phyloP scores from a whole-genome alignment of 257 asterid genomes.

The Solanum gracilifrons region DNA sequence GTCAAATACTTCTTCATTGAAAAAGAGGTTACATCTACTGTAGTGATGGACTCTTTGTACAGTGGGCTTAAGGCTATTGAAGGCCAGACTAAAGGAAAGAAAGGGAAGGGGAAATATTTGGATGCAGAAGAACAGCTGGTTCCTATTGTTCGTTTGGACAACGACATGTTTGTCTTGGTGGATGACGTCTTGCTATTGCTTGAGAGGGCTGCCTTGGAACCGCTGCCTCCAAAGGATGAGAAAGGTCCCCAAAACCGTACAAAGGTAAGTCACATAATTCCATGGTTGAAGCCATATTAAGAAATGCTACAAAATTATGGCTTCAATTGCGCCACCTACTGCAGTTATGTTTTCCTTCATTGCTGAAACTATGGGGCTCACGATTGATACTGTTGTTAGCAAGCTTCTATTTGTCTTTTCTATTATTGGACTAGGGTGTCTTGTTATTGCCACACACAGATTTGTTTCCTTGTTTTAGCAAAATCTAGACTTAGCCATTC shows the following conservation, averaged over 20 bases:
- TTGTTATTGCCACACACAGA: background rate
- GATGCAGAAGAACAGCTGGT: constrained; percentile 46
- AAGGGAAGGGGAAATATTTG: constrained; percentile 38
- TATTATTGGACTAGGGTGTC: background rate
- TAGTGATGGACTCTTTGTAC: constrained; percentile 91
- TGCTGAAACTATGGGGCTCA: background rate
- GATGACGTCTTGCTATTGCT: constrained; percentile 80
- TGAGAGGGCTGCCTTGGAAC: constrained; percentile 85
- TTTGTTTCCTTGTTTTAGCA: background rate
- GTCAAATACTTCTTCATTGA: constrained; percentile 86
- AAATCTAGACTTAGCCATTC: background rate
- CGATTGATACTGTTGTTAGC: background rate
- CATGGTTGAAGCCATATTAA: background rate
- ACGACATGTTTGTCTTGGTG: constrained; percentile 61
- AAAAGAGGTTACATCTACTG: constrained; percentile 92
- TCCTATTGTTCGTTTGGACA: constrained; percentile 62
- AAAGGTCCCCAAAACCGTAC: constrained; percentile 94
- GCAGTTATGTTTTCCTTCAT: background rate
- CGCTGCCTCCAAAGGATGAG: constrained; percentile 90
- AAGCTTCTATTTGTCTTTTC: background rate
- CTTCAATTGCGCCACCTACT: background rate
- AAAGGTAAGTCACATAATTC: constrained; percentile 36
- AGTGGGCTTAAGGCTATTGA: constrained; percentile 91
- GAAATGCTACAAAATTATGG: background rate
- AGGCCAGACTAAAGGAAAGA: constrained; percentile 64